Conservation (phyloP, 2,329 filamentous ascomycete species). For the Fusarium hainanense region DNA sequence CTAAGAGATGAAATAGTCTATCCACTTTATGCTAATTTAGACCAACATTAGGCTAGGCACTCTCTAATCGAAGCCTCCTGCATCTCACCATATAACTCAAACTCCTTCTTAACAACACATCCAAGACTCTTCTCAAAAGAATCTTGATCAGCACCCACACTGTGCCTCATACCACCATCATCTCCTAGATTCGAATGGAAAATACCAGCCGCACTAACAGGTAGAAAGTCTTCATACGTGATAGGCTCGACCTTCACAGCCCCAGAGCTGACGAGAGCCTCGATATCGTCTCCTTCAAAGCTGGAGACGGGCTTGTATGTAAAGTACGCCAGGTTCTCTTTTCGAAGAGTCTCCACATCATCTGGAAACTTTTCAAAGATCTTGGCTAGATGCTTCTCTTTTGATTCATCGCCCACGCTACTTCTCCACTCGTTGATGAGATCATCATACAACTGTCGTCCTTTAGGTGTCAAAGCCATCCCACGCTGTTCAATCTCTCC, state of each 20-base stretch:
- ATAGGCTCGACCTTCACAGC: slow-evolving; percentile 55
- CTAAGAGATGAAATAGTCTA: neutral
- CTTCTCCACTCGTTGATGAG: slow-evolving; percentile 51
- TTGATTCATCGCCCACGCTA: neutral
- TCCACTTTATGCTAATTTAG: neutral
- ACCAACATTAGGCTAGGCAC: neutral
- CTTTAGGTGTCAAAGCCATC: slow-evolving; percentile 59
- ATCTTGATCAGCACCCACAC: neutral
- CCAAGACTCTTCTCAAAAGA: slow-evolving; percentile 18
- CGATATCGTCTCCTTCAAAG: slow-evolving; percentile 24
- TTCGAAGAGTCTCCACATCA: slow-evolving; percentile 51
- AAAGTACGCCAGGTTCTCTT: slow-evolving; percentile 54
- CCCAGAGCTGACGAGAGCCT: slow-evolving; percentile 49
- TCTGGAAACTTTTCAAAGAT: slow-evolving; percentile 57
- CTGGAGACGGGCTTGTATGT: slow-evolving; percentile 44
- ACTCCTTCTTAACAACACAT: slow-evolving; percentile 7
- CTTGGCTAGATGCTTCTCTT: slow-evolving; percentile 42
- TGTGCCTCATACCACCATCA: neutral
- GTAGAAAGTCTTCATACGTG: slow-evolving; percentile 66
- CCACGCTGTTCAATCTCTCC: slow-evolving; percentile 66
- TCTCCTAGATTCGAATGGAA: slow-evolving; percentile 57
- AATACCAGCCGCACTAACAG: slow-evolving; percentile 64
- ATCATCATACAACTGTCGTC: slow-evolving; percentile 59
- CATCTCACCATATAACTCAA: slow-evolving; percentile 16
- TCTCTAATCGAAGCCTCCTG: slow-evolving; percentile 5